Evolutionary conservation across 495 filamentous ascomycete species (phyloP).

Genomic region (Daldinia loculata): DNA sequence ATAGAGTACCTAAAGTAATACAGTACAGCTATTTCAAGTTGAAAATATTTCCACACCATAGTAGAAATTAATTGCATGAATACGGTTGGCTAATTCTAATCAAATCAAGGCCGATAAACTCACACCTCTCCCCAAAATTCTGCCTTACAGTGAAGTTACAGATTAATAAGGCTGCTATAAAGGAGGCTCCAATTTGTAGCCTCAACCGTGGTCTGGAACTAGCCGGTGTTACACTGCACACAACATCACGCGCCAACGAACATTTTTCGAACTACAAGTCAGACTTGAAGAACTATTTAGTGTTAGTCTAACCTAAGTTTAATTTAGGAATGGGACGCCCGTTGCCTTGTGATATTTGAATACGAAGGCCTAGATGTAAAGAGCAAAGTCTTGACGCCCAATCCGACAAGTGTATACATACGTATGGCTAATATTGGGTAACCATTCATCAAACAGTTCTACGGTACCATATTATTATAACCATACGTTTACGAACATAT

Average conservation of each 20-base stretch:
- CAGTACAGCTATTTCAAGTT: background rate
- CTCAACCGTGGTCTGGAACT: background rate
- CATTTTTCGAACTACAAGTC: slow-evolving; percentile 3
- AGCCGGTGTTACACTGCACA: background rate
- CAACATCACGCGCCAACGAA: background rate
- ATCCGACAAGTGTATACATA: background rate
- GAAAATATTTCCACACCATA: background rate
- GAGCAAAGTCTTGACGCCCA: background rate
- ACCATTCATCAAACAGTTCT: background rate
- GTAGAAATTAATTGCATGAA: background rate
- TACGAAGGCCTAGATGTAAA: background rate
- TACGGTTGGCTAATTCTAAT: background rate
- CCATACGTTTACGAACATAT: slow-evolving; percentile 3
- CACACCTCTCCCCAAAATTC: background rate
- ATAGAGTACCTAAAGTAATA: background rate
- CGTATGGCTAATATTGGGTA: background rate
- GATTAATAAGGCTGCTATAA: background rate
- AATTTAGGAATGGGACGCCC: background rate
- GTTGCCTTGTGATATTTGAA: background rate
- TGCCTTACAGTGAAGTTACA: background rate
- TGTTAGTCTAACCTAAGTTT: background rate
- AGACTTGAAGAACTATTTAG: background rate
- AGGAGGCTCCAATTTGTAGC: slow-evolving; percentile 12
- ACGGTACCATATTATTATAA: background rate
- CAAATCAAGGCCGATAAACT: background rate